Conservation (phyloP, 1,284 basidiomycete species). For the Heterobasidion annosum region DNA sequence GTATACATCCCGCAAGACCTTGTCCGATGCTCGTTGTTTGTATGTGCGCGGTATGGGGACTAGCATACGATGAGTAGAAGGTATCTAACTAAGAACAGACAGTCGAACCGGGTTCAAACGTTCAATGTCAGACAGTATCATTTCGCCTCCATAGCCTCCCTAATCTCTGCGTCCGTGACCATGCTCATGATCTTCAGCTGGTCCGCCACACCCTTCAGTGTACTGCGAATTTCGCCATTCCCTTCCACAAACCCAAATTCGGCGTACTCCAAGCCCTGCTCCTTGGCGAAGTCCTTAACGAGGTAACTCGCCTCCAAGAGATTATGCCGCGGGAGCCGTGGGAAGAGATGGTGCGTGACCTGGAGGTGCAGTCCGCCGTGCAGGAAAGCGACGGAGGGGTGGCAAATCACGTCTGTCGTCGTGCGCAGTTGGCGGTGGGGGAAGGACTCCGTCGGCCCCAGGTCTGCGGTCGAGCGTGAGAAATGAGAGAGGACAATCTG, state of each 20-base stretch:
- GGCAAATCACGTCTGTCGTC: slow-evolving; percentile 92
- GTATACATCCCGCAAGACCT: too few relatives aligned
- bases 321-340: slow-evolving; percentile 91
- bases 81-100: too few relatives aligned
- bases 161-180: slow-evolving; percentile 61
- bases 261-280: slow-evolving; percentile 80
- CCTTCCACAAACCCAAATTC: slow-evolving; percentile 88
- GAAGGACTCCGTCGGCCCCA: slow-evolving; percentile 90
- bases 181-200: slow-evolving; percentile 70
- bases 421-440: slow-evolving; percentile 90
- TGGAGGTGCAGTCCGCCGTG: slow-evolving; percentile 95
- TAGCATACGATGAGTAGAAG: too few relatives aligned
- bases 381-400: slow-evolving; percentile 75
- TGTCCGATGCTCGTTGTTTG: too few relatives aligned
- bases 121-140: background rate
- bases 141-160: slow-evolving; percentile 42
- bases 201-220: slow-evolving; percentile 72
- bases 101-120: background rate
- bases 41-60: too few relatives aligned
- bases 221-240: slow-evolving; percentile 71
- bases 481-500: slow-evolving; percentile 98
- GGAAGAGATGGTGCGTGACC: slow-evolving; percentile 96
- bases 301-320: slow-evolving; percentile 73
- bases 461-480: slow-evolving; percentile 88
- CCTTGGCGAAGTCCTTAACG: slow-evolving; percentile 80